phyloP scores from a whole-genome alignment of 139 green algal genomes.

The Tetraselmis chui region DNA sequence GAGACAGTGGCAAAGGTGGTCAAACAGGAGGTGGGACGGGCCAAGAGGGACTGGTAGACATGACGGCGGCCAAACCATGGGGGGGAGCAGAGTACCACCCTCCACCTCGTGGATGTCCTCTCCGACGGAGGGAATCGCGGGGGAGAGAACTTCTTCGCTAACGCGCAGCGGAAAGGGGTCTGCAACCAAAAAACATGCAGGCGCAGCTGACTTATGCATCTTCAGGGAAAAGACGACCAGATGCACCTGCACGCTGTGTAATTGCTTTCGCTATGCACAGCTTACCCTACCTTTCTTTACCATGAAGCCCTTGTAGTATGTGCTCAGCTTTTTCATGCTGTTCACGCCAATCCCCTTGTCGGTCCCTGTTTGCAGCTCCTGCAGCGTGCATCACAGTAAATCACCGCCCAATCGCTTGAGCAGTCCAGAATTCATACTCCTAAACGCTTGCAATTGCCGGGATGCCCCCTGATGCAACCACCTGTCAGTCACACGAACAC shows the following conservation, averaged over 20 bases:
- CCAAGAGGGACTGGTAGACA: too few species aligned
- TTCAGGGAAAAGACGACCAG: too few species aligned
- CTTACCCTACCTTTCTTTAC: constrained; percentile 42
- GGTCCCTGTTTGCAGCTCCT: constrained; percentile 22
- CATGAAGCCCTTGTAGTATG: constrained; percentile 46
- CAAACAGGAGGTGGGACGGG: too few species aligned
- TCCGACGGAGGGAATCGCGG: not conserved
- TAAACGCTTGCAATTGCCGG: too few species aligned
- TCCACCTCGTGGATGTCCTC: not conserved
- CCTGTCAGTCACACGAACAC: not conserved
- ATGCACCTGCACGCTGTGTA: too few species aligned
- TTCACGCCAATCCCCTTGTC: constrained; percentile 24
- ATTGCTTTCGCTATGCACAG: too few species aligned
- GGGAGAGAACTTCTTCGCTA: not conserved
- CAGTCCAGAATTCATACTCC: too few species aligned
- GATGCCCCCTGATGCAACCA: not conserved
- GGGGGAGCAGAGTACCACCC: not conserved
- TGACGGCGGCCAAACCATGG: not conserved
- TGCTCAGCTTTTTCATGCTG: constrained; percentile 42
- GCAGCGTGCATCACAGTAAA: not conserved
- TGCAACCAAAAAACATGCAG: too few species aligned
- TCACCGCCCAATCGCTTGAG: too few species aligned
- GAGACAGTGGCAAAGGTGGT: too few species aligned
- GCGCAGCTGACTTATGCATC: too few species aligned
- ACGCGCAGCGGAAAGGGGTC: not conserved